Conservation (phyloP, 176 grass and related monocot genomes). For the sorghum (Sorghum bicolor) region Sorghum_bicolor_NCBIv3 NC_012870.2:8286001-8286500, state of each 20-base stretch:
- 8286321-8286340: not conserved
- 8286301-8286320: no score
- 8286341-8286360: not conserved
- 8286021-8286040: not conserved
- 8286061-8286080: not conserved
- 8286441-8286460: not conserved
- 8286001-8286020: not conserved
- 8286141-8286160: not conserved
- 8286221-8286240: not conserved
- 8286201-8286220: not conserved
- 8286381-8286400: not conserved
- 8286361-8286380: not conserved
- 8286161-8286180: not conserved
- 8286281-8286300: not conserved
- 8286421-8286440: no score
- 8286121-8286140: not conserved
- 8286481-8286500: not conserved
- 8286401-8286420: not conserved
- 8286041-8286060: not conserved
- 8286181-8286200: not conserved
- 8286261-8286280: not conserved
- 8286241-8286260: not conserved
- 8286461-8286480: not conserved
- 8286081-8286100: not conserved
- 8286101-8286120: not conserved